phyloP scores from a whole-genome alignment of 352 stramenopile species.

The Globisporangium acanthophoron region DNA sequence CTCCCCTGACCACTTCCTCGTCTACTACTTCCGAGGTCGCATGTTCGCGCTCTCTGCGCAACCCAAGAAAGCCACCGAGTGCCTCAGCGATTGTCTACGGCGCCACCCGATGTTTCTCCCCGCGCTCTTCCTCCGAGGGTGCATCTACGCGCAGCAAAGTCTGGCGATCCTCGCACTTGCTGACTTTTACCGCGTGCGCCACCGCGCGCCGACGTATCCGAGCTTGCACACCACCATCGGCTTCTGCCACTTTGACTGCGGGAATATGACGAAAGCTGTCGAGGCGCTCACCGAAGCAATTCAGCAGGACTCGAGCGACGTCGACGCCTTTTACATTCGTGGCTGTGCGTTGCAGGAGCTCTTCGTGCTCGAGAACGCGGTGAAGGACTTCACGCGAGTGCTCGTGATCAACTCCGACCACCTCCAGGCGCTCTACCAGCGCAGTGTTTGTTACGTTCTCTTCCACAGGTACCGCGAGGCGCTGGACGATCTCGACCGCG shows the following conservation, averaged over 20 bases:
- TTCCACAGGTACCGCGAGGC: conserved; percentile 27
- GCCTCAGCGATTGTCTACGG: conserved; percentile 27
- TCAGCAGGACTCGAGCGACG: conserved; percentile 15
- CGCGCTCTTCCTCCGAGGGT: conserved; percentile 45
- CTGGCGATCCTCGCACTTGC: conserved; percentile 42
- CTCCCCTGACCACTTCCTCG: conserved; percentile 31
- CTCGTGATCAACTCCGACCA: conserved; percentile 16
- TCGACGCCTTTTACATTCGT: conserved; percentile 37
- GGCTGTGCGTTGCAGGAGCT: conserved; percentile 48
- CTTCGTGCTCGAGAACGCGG: conserved; percentile 29
- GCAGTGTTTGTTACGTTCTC: conserved; percentile 32
- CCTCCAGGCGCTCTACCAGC: conserved; percentile 30
- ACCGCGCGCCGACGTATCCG: conserved; percentile 36
- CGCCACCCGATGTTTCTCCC: conserved; percentile 39
- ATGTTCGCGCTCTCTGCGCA: conserved; percentile 35
- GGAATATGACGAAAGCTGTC: conserved; percentile 32
- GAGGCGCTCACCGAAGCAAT: conserved; percentile 41
- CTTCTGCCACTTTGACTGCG: conserved; percentile 42
- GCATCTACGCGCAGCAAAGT: conserved; percentile 45
- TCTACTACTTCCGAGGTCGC: conserved; percentile 37
- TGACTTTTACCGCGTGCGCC: conserved; percentile 45
- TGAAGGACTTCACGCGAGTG: conserved; percentile 34
- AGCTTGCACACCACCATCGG: conserved; percentile 46
- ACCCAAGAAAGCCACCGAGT: conserved; percentile 20
- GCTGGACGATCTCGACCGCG: conserved; percentile 19